A percentile compares a stretch with the other conserved stretches of the same genome.
phyloP scores from a whole-genome alignment of 441 rosid genomes.

The Rhodomyrtus psidioides region DNA sequence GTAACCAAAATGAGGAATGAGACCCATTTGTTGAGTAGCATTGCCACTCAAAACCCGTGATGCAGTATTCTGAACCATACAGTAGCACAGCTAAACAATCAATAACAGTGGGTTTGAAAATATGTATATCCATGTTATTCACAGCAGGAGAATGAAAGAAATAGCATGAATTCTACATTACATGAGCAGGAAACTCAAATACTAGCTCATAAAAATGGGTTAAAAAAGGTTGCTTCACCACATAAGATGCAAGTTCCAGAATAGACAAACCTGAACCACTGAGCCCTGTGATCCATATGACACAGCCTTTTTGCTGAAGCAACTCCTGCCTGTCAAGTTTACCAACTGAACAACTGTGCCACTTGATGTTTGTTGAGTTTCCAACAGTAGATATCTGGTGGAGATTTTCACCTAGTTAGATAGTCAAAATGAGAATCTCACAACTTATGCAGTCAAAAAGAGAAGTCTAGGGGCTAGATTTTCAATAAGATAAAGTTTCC shows the following conservation, averaged over 20 bases:
- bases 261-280: conserved; percentile 60
- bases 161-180: background rate
- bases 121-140: background rate
- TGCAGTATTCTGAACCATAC: background rate
- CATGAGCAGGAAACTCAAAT: background rate
- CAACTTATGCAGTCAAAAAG: background rate
- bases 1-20: background rate
- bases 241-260: background rate
- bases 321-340: conserved; percentile 41
- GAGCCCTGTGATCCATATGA: conserved; percentile 73
- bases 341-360: conserved; percentile 51
- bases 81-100: background rate
- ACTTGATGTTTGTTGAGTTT: conserved; percentile 45
- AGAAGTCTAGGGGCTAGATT: background rate
- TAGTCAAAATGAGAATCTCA: conserved; percentile 8
- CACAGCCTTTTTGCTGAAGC: conserved; percentile 60
- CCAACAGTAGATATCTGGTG: conserved; percentile 32
- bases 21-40: background rate
- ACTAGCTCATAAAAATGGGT: background rate
- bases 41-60: background rate
- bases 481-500: background rate
- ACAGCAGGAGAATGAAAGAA: background rate
- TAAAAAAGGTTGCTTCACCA: background rate
- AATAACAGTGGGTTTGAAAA: background rate
- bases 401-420: conserved; percentile 35